These are phyloP conservation scores for Fomitopsis pinicola DNA, from an alignment of 1,284 basidiomycete species.

Conservation along the genomic window DNA sequence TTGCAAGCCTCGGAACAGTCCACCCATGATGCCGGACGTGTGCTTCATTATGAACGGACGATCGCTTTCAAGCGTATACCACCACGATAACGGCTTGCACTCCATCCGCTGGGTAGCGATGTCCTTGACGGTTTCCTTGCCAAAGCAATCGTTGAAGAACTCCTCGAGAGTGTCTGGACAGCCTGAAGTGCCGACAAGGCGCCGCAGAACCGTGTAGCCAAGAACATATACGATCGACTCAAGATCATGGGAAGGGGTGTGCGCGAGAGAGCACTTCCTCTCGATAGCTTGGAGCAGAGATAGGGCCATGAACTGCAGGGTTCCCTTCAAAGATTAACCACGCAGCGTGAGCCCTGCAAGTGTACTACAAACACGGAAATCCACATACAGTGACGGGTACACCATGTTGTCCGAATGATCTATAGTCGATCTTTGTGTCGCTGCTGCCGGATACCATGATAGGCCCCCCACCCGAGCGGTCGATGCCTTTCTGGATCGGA, in stretches of 20 bases:
- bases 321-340: not conserved
- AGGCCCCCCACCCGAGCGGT: not conserved
- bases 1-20: too few species aligned
- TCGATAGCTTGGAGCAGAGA: not conserved
- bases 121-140: not conserved
- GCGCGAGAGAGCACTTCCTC: not conserved
- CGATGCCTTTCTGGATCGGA: not conserved
- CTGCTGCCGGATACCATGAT: not conserved
- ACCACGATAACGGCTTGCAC: not conserved
- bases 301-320: not conserved
- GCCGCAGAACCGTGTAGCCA: not conserved
- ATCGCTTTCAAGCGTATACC: not conserved
- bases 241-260: not conserved
- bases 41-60: not conserved
- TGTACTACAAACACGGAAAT: not conserved
- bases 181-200: not conserved
- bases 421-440: not conserved
- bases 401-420: too few species aligned
- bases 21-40: too few species aligned
- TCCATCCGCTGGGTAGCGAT: not conserved
- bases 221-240: not conserved
- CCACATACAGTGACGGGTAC: not conserved
- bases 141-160: not conserved
- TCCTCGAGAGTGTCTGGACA: not conserved
- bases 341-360: too few species aligned